Percentiles rank a stretch among this genome's conserved stretches.
Evolutionary conservation across 2,329 filamentous ascomycete species (phyloP).

Genomic region (Cladosporium oxysporum): DNA sequence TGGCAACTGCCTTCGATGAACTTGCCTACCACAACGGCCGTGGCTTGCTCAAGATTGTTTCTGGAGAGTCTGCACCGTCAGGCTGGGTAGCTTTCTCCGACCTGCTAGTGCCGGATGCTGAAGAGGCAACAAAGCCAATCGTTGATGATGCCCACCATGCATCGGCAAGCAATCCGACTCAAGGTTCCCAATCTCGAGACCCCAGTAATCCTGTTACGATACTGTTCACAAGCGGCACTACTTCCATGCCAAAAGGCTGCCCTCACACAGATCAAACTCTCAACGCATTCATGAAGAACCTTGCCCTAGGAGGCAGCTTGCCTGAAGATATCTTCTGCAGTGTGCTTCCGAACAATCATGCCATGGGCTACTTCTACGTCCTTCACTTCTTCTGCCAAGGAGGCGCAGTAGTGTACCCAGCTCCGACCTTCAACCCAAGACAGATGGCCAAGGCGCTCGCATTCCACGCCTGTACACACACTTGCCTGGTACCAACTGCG

Average conservation of each 20-base stretch:
- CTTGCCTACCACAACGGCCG: neutral
- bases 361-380: slow-evolving; percentile 10
- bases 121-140: neutral
- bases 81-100: neutral
- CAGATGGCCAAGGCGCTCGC: neutral
- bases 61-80: neutral
- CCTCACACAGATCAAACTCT: slow-evolving; percentile 17
- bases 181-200: neutral
- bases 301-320: neutral
- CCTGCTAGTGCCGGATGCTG: neutral
- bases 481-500: neutral
- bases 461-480: neutral
- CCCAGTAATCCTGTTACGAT: neutral
- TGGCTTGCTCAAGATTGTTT: neutral
- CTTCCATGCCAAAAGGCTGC: slow-evolving; percentile 21
- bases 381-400: slow-evolving; percentile 9
- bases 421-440: neutral
- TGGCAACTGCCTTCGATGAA: neutral
- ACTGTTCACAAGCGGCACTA: slow-evolving; percentile 21
- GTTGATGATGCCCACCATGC: neutral
- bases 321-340: neutral
- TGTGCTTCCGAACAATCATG: slow-evolving; percentile 2
- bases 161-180: neutral
- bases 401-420: slow-evolving; percentile 1
- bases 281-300: slow-evolving; percentile 16